These are phyloP conservation scores for Lomentospora prolificans DNA, from an alignment of 2,329 filamentous ascomycete species.

Conservation along the genomic window DNA sequence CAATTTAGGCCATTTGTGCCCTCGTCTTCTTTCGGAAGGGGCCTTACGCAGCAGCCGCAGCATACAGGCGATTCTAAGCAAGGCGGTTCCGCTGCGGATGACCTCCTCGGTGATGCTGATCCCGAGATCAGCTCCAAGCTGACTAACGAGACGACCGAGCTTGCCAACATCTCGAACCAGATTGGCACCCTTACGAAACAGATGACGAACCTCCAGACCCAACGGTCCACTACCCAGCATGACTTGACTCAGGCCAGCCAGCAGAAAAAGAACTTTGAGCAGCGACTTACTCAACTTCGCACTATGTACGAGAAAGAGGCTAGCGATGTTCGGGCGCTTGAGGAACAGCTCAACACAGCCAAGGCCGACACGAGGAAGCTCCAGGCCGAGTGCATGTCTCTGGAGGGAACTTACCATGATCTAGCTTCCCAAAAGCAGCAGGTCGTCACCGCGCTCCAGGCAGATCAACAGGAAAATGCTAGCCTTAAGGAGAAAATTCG, in stretches of 20 bases:
- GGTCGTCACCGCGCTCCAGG: slow-evolving; percentile 61
- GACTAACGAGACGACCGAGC: slow-evolving; percentile 79
- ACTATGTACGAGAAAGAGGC: slow-evolving; percentile 89
- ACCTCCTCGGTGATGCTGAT: slow-evolving; percentile 84
- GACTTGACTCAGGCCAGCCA: slow-evolving; percentile 71
- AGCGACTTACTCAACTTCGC: slow-evolving; percentile 76
- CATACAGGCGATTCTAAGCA: slow-evolving; percentile 54
- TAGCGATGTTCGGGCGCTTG: slow-evolving; percentile 70
- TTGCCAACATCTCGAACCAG: slow-evolving; percentile 94
- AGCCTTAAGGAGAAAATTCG: slow-evolving; percentile 81
- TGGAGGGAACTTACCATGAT: slow-evolving; percentile 75
- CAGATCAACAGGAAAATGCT: slow-evolving; percentile 82
- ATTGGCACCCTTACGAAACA: slow-evolving; percentile 84
- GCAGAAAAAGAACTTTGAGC: slow-evolving; percentile 90
- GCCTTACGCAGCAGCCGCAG: slow-evolving; percentile 54
- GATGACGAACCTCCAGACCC: slow-evolving; percentile 84
- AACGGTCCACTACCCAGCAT: slow-evolving; percentile 68
- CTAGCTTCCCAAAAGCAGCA: slow-evolving; percentile 75
- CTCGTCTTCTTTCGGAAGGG: slow-evolving; percentile 84
- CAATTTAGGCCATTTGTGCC: slow-evolving; percentile 87
- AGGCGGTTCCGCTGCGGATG: slow-evolving; percentile 50
- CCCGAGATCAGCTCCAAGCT: slow-evolving; percentile 81
- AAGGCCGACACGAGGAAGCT: slow-evolving; percentile 76
- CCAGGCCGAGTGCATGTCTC: slow-evolving; percentile 70
- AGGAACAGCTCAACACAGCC: slow-evolving; percentile 70